A percentile compares a stretch with the other conserved stretches of the same genome.
Conservation (phyloP, 2,329 filamentous ascomycete species). For the Diaporthe caulivora region DNA sequence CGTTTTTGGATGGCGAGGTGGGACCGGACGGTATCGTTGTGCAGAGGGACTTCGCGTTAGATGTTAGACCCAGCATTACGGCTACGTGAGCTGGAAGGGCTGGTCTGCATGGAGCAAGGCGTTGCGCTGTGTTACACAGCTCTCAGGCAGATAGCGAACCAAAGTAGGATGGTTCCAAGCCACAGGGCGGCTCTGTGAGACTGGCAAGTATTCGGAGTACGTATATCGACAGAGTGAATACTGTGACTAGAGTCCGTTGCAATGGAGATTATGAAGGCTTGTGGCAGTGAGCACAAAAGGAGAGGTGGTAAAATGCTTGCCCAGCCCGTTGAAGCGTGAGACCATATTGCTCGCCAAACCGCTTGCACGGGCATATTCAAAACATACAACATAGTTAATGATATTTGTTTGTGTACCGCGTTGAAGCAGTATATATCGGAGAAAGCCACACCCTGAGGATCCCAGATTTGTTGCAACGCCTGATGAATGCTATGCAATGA, state of each 20-base stretch:
- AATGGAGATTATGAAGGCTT: no score
- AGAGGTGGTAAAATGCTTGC: background rate
- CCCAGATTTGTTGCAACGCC: constrained; percentile 47
- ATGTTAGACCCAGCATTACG: background rate
- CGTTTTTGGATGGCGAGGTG: constrained; percentile 38
- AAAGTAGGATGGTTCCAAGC: no score
- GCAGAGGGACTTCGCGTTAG: constrained; percentile 9
- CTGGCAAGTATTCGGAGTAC: no score
- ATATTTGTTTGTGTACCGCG: constrained; percentile 47
- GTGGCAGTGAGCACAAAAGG: no score
- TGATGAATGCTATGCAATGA: constrained; percentile 49
- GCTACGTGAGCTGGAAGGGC: background rate
- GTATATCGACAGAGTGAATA: no score
- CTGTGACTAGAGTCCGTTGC: no score
- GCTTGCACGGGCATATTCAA: background rate
- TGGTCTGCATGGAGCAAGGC: background rate
- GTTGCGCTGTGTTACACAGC: background rate
- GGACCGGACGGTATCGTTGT: constrained; percentile 26
- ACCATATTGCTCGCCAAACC: background rate
- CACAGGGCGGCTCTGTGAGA: background rate
- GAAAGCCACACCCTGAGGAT: constrained; percentile 49
- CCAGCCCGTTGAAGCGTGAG: background rate
- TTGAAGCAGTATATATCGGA: constrained; percentile 54
- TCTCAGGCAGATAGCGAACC: no score
- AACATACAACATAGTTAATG: background rate